Conservation (phyloP, 2,329 filamentous ascomycete genomes). For the Botrytis cinerea region DNA sequence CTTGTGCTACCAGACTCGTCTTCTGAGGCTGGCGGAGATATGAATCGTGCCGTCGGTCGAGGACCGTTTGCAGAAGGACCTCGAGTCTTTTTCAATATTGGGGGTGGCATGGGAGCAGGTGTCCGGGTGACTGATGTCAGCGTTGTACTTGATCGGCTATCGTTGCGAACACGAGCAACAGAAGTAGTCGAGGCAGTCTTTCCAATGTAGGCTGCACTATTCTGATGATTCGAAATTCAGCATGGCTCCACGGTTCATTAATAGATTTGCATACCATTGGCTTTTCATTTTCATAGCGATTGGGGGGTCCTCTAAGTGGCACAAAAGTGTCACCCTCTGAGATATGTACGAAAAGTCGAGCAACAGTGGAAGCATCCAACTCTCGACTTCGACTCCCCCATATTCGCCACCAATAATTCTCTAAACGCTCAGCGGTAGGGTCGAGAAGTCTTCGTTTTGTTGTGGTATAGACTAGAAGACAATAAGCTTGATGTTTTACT, state of each 20-base stretch:
- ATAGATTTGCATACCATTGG: constrained; percentile 47
- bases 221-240: constrained; percentile 36
- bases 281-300: constrained; percentile 51
- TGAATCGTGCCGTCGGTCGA: constrained; percentile 62
- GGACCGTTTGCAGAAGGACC: constrained; percentile 55
- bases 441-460: constrained; percentile 60
- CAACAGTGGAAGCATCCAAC: constrained; percentile 55
- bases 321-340: constrained; percentile 59
- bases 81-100: constrained; percentile 61
- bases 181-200: constrained; percentile 34
- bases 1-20: constrained; percentile 46
- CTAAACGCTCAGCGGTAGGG: constrained; percentile 62
- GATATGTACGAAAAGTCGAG: constrained; percentile 58
- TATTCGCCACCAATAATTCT: constrained; percentile 69
- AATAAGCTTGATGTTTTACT: constrained; percentile 28
- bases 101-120: constrained; percentile 50
- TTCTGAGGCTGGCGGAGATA: constrained; percentile 54
- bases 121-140: constrained; percentile 34
- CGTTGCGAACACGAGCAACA: constrained; percentile 26
- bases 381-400: constrained; percentile 54
- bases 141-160: constrained; percentile 32
- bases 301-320: constrained; percentile 54
- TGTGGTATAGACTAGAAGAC: constrained; percentile 57
- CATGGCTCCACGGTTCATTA: constrained; percentile 26
- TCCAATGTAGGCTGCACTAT: constrained; percentile 28